Conservation (phyloP, 2,329 filamentous ascomycete species). For the Colletotrichum liriopes region DNA sequence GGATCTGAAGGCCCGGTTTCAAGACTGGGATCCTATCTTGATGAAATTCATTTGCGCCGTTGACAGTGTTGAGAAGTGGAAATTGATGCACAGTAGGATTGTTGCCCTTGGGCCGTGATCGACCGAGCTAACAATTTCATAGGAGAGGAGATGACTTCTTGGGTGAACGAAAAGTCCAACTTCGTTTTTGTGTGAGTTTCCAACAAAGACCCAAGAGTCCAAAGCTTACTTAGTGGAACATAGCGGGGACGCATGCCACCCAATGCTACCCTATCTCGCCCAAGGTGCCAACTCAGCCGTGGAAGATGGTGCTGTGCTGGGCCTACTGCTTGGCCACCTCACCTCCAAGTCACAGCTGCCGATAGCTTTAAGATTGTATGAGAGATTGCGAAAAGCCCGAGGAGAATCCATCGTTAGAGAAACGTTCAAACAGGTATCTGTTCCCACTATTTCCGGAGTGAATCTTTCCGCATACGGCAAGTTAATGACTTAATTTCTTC, state of each 20-base stretch:
- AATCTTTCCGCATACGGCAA: too few relatives aligned
- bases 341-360: conserved; percentile 62
- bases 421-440: conserved; percentile 61
- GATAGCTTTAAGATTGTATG: conserved; percentile 61
- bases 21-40: conserved; percentile 75
- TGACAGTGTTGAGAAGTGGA: conserved; percentile 77
- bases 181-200: conserved; percentile 62
- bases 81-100: conserved; percentile 68
- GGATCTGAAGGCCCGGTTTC: conserved; percentile 74
- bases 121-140: neutral
- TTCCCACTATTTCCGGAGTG: conserved; percentile 9
- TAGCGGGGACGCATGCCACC: conserved; percentile 74
- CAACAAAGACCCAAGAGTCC: neutral
- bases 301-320: conserved; percentile 78
- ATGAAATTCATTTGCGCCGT: conserved; percentile 63
- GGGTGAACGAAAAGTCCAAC: conserved; percentile 68
- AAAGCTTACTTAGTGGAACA: conserved; percentile 43
- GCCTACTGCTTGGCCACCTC: conserved; percentile 69
- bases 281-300: conserved; percentile 79
- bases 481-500: conserved; percentile 26
- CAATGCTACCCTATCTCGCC: conserved; percentile 75
- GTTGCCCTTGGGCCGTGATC: conserved; percentile 26
- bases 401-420: conserved; percentile 72
- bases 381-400: conserved; percentile 63
- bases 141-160: conserved; percentile 66